Conservation (phyloP, 2,329 filamentous ascomycete genomes). For the Diplodia sapinea region DNA sequence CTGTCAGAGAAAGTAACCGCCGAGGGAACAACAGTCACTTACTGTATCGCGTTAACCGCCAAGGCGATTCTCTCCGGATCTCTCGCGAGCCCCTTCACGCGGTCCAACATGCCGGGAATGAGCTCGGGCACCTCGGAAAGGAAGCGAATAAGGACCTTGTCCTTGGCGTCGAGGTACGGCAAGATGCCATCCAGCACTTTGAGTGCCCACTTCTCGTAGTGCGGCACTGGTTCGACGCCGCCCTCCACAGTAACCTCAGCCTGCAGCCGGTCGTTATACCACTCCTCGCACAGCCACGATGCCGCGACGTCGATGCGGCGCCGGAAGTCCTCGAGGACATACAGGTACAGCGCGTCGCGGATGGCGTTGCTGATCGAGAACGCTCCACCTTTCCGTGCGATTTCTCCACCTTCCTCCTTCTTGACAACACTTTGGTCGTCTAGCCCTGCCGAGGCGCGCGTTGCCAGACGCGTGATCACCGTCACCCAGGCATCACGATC, state of each 20-base stretch:
- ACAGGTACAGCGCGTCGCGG: conserved; percentile 79
- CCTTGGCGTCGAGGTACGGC: conserved; percentile 87
- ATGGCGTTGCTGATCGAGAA: conserved; percentile 70
- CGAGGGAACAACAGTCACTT: conserved; percentile 39
- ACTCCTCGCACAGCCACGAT: conserved; percentile 95
- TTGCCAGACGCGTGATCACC: conserved; percentile 82
- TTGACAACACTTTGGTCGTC: conserved; percentile 67
- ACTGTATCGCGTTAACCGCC: conserved; percentile 64
- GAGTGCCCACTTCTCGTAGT: conserved; percentile 81
- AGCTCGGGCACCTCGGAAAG: conserved; percentile 88
- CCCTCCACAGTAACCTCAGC: conserved; percentile 51
- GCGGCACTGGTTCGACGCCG: conserved; percentile 42
- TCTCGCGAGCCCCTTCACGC: conserved; percentile 68
- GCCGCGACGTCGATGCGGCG: conserved; percentile 88
- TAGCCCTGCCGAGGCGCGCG: conserved; percentile 74
- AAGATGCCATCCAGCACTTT: conserved; percentile 87
- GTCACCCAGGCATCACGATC: conserved; percentile 92
- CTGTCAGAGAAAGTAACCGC: background rate
- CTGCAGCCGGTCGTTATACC: conserved; percentile 84
- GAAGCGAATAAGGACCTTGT: conserved; percentile 89
- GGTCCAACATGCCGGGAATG: conserved; percentile 71
- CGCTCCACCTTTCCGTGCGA: conserved; percentile 40
- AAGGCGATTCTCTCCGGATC: conserved; percentile 68
- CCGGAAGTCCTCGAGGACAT: conserved; percentile 90
- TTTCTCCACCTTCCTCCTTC: conserved; percentile 51